These are phyloP conservation scores for Penicillium verhagenii DNA, from an alignment of 495 filamentous ascomycete genomes.

Conservation along the genomic window DNA sequence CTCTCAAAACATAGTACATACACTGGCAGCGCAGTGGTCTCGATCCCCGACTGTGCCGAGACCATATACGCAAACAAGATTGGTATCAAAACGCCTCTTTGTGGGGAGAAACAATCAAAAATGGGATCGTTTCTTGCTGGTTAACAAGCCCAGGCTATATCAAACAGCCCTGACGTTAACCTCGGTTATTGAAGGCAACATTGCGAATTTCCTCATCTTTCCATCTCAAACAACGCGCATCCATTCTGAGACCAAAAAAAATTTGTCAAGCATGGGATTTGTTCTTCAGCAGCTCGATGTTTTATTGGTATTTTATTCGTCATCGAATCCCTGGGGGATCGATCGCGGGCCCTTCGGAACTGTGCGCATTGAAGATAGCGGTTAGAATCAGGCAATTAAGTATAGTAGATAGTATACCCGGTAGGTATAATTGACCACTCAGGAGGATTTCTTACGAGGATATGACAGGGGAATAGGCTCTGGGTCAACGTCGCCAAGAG, in stretches of 20 bases:
- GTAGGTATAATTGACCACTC: no score
- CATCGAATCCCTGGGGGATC: conserved; percentile 74
- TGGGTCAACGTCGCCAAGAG: conserved; percentile 68
- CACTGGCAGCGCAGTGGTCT: conserved; percentile 21
- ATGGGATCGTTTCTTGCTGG: conserved; percentile 11
- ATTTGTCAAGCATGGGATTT: not conserved
- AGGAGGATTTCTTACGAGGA: conserved; percentile 81
- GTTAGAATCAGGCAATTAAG: conserved; percentile 2
- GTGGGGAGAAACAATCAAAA: conserved; percentile 7
- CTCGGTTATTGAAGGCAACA: conserved; percentile 7
- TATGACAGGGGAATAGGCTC: conserved; percentile 81
- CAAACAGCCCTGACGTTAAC: not conserved
- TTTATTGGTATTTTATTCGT: conserved; percentile 43
- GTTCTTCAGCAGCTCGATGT: conserved; percentile 2
- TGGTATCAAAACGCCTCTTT: conserved; percentile 32
- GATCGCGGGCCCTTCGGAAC: conserved; percentile 75
- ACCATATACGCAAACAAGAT: conserved; percentile 20
- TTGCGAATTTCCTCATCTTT: conserved; percentile 10
- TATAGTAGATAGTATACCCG: not conserved
- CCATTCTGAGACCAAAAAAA: conserved; percentile 1
- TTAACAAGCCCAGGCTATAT: not conserved
- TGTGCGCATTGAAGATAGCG: conserved; percentile 27
- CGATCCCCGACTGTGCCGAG: conserved; percentile 15
- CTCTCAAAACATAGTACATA: conserved; percentile 33
- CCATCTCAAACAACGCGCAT: conserved; percentile 6